These are phyloP conservation scores for Neurospora cerealis DNA, from an alignment of 495 filamentous ascomycete genomes.

Conservation along the genomic window DNA sequence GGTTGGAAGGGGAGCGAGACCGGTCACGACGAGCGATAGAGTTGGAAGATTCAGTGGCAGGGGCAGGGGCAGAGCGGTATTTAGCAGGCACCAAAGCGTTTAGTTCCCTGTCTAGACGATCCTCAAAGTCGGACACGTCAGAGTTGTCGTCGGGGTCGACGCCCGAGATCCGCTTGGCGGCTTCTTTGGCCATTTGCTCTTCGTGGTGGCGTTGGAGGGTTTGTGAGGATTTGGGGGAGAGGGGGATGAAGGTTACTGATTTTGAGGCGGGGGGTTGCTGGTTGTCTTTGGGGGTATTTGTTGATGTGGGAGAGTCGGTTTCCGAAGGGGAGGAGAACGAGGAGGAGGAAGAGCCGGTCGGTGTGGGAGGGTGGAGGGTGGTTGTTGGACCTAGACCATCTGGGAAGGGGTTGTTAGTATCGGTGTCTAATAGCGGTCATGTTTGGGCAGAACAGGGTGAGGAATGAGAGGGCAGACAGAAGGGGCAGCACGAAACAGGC, in stretches of 20 bases:
- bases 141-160: neutral
- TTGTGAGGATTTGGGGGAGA: conserved; percentile 31
- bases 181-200: conserved; percentile 8
- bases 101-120: neutral
- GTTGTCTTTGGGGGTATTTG: neutral
- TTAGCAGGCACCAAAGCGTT: conserved; percentile 15
- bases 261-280: conserved; percentile 15
- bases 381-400: conserved; percentile 36
- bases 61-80: conserved; percentile 21
- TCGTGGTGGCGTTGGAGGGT: conserved; percentile 29
- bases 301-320: neutral
- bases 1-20: conserved; percentile 8
- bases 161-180: conserved; percentile 8
- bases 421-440: no score
- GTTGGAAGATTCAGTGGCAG: conserved; percentile 8
- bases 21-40: conserved; percentile 6
- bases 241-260: conserved; percentile 33
- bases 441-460: no score
- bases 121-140: conserved; percentile 1
- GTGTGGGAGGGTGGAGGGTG: neutral
- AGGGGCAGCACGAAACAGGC: no score
- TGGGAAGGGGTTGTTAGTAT: conserved; percentile 7
- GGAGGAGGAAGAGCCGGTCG: neutral
- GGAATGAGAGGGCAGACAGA: no score
- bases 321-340: neutral